These are phyloP conservation scores for Rubia peregrina DNA, from an alignment of 305 asterid genomes.

Conservation along the genomic window DNA sequence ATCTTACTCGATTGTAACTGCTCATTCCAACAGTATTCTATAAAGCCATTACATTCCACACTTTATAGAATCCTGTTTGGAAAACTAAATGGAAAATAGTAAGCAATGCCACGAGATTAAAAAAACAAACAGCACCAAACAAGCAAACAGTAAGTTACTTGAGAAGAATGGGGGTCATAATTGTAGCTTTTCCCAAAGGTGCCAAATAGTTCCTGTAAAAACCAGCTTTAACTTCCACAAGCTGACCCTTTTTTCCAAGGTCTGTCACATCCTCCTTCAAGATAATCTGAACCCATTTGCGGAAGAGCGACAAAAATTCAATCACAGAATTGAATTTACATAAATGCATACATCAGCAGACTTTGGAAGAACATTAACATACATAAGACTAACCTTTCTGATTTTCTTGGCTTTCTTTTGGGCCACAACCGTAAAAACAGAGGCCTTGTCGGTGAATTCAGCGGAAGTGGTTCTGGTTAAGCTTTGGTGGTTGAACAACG, in stretches of 20 bases:
- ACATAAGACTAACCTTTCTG: slow-evolving; percentile 45
- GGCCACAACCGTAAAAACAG: slow-evolving; percentile 48
- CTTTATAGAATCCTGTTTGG: background rate
- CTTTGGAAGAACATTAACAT: slow-evolving; percentile 6
- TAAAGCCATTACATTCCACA: background rate
- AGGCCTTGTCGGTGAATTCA: slow-evolving; percentile 30
- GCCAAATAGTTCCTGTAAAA: slow-evolving; percentile 64
- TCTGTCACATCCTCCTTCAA: slow-evolving; percentile 75
- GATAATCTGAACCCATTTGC: slow-evolving; percentile 44
- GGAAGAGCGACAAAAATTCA: slow-evolving; percentile 8
- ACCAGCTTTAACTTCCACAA: slow-evolving; percentile 83
- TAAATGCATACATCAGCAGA: slow-evolving; percentile 6
- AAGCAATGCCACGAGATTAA: background rate
- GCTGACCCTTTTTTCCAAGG: slow-evolving; percentile 84
- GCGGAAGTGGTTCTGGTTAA: slow-evolving; percentile 25
- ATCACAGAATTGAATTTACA: background rate
- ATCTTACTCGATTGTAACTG: background rate
- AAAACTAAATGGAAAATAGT: background rate
- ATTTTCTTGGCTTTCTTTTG: slow-evolving; percentile 71
- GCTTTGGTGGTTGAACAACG: slow-evolving; percentile 44
- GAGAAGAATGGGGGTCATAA: slow-evolving; percentile 65
- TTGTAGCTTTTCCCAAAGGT: slow-evolving; percentile 72
- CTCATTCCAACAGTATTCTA: background rate
- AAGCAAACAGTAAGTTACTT: slow-evolving; percentile 39
- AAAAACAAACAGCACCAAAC: background rate